Evolutionary conservation across 306 rosid species (phyloP).

Genomic region (Ochetophila trinervis): DNA sequence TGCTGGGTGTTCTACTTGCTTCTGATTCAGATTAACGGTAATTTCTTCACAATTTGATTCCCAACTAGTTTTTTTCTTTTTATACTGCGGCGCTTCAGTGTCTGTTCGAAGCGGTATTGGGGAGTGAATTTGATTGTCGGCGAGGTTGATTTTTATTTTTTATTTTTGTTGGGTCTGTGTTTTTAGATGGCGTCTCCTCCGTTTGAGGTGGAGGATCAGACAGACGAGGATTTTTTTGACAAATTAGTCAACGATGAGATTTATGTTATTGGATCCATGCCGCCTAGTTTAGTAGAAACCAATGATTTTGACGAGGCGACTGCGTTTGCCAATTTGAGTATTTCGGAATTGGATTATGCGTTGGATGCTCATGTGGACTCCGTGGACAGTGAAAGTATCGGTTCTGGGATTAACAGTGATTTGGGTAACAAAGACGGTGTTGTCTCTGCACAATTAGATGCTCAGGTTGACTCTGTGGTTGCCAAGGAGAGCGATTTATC

Average conservation of each 20-base stretch:
- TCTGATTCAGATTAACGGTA: neutral
- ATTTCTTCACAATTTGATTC: neutral
- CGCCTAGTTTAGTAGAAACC: constrained; percentile 20
- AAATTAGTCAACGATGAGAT: constrained; percentile 61
- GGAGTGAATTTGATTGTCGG: too few relatives aligned
- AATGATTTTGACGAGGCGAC: constrained; percentile 39
- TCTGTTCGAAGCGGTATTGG: neutral
- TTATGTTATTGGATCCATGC: constrained; percentile 25
- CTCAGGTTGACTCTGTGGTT: neutral
- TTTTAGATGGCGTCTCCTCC: constrained; percentile 61
- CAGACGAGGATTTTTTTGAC: constrained; percentile 82
- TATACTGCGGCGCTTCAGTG: neutral
- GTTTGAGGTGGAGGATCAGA: constrained; percentile 63
- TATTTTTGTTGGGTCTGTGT: constrained; percentile 9
- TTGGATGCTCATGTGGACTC: constrained; percentile 1
- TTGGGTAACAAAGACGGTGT: neutral
- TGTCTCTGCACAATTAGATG: constrained; percentile 1
- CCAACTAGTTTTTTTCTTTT: neutral
- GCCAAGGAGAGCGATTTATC: neutral
- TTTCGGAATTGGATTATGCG: constrained; percentile 30
- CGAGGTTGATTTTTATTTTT: constrained; percentile 10
- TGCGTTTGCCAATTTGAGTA: constrained; percentile 43
- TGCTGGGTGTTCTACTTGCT: neutral
- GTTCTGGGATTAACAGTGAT: constrained; percentile 21
- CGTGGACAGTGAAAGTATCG: constrained; percentile 21